A percentile compares a stretch with the other conserved stretches of the same genome.
Evolutionary conservation across 345 rosid genomes (phyloP).

Genomic region (Arabidopsis arenosa): DNA sequence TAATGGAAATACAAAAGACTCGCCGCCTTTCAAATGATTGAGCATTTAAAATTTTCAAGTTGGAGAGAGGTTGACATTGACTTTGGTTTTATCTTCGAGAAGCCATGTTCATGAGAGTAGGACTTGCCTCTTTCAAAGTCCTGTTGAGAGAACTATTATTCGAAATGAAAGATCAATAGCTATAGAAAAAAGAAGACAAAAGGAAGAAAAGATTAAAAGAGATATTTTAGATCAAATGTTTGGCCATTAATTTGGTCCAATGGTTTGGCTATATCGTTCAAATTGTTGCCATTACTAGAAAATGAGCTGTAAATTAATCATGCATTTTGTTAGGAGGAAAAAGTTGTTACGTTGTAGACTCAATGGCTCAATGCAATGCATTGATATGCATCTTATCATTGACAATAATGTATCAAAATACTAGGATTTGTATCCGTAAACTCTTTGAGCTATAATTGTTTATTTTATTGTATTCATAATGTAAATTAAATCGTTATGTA

Average conservation of each 20-base stretch:
- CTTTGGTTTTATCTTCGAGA: conserved; percentile 42
- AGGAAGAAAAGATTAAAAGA: background rate
- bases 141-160: conserved; percentile 16
- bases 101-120: conserved; percentile 32
- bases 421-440: background rate
- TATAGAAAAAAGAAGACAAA: conserved; percentile 24
- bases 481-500: background rate
- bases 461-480: background rate
- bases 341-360: background rate
- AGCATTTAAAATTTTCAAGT: background rate
- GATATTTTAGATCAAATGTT: conserved; percentile 7
- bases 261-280: conserved; percentile 24
- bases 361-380: background rate
- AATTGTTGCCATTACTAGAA: conserved; percentile 5
- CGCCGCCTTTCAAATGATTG: conserved; percentile 44
- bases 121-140: conserved; percentile 35
- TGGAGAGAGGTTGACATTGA: conserved; percentile 37
- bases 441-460: background rate
- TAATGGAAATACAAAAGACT: conserved; percentile 30
- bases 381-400: conserved; percentile 18
- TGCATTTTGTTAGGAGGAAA: conserved; percentile 16
- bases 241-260: conserved; percentile 31
- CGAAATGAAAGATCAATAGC: background rate
- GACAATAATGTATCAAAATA: conserved; percentile 11
- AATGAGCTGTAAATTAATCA: conserved; percentile 28